Conservation (phyloP, 1,139 yeast genomes). For the Scheffersomyces illinoinensis region DNA sequence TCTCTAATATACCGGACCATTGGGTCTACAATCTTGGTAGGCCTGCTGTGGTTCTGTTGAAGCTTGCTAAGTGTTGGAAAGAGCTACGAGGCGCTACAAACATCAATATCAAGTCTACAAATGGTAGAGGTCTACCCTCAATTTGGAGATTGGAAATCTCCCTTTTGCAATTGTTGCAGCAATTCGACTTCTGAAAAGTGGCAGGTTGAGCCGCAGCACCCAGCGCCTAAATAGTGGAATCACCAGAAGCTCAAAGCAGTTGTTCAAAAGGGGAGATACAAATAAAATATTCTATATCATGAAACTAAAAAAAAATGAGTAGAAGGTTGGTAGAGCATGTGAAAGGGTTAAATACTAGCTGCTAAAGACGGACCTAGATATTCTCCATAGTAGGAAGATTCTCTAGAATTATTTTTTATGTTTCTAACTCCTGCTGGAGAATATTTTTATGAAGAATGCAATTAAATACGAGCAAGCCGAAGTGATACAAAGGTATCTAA, state of each 20-base stretch:
- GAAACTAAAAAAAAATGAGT: background rate
- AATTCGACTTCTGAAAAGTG: background rate
- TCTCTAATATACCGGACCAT: background rate
- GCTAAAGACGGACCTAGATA: background rate
- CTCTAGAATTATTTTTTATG: background rate
- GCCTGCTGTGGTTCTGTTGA: background rate
- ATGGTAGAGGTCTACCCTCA: background rate
- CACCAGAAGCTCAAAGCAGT: background rate
- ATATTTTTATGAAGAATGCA: background rate
- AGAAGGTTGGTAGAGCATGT: background rate
- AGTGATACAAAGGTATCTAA: background rate
- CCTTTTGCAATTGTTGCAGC: background rate
- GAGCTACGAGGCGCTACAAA: background rate
- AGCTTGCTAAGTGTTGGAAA: background rate
- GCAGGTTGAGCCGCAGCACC: background rate
- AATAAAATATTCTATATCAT: background rate
- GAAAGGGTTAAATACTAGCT: background rate
- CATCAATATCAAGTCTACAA: background rate
- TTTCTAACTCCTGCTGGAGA: background rate
- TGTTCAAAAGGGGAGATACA: background rate
- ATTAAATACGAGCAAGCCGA: background rate
- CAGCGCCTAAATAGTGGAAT: background rate
- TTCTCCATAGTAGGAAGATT: background rate
- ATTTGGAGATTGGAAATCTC: background rate
- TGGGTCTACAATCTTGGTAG: background rate